Base-by-base conservation (phyloP, 805 yeast genomes). In the Candida insectalens region DNA sequence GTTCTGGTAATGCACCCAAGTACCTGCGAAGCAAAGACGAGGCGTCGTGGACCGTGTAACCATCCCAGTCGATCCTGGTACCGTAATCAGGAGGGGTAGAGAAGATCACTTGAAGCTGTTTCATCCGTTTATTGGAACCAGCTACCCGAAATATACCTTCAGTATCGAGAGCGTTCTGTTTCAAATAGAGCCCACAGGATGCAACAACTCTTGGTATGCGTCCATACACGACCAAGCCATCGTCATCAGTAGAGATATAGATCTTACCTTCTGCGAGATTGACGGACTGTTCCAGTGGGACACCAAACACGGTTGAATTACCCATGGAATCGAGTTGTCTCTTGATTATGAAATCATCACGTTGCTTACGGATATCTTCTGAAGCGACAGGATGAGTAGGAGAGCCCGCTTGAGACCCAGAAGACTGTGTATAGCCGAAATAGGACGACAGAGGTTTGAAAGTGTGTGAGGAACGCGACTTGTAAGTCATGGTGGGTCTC, bases 11-110 rank as follows among this genome's bases (percentile, higher is more conserved):
- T 29, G 85, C 77, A 50, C 87, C 85, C 41, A 92, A 65, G 53
- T 73, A 92, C 36, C 98, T 66, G 52, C 97, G 70, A 37, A 92
- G 69, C 16, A 92, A 65, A 14, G 92, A 83, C 2, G 97, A 95
- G 1, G 96, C 96, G 57, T 92, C 99, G 59, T 92, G 98, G 9
- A 89, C 96, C 1, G 87, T 84, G 59, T 75, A 92, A 1, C 94
- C 89, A 32, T 83, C 87, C 98, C 97, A 92, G 44, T 71, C 73
- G 29, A 88, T 68, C 44, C 80, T 81, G 33, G 85, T 73, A 13
- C 98, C 99, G 53, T 81, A 92, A 39, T 74, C 76, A 1, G 98
- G 97, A 2, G 96, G 85, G 2, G 82, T 60, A 36, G 88, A 83
- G 62, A 92, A 92, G 10, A 78, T 66, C 25, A 72, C 68, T 54